phyloP scores from a whole-genome alignment of 23 red algal genomes.

The Gracilaria domingensis region DNA sequence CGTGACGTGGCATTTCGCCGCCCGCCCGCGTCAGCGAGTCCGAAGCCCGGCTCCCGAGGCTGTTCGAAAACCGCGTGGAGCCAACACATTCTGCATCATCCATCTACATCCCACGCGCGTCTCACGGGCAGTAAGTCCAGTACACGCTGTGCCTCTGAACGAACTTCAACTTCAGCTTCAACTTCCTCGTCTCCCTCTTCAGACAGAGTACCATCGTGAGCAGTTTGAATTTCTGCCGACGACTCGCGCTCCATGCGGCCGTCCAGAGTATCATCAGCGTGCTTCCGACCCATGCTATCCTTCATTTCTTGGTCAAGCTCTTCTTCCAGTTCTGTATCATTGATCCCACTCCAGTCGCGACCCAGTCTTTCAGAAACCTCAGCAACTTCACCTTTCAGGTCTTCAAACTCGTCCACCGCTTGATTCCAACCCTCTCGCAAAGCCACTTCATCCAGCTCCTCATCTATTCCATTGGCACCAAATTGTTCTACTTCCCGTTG shows the following conservation, averaged over 20 bases:
- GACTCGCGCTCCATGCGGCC: background rate
- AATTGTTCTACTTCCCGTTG: background rate
- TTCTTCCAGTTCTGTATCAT: constrained; percentile 38
- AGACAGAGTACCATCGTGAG: background rate
- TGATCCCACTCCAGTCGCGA: constrained; percentile 9
- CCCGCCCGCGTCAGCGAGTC: too few species aligned
- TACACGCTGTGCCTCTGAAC: constrained; percentile 19
- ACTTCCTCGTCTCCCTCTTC: background rate
- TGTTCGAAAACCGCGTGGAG: too few species aligned
- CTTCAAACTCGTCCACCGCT: background rate
- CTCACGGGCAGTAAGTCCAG: background rate
- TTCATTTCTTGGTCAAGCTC: constrained; percentile 17
- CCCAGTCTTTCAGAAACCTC: constrained; percentile 10
- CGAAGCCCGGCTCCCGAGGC: too few species aligned
- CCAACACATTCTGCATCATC: too few species aligned
- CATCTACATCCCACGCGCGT: background rate
- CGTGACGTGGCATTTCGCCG: too few species aligned
- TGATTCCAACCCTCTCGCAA: constrained; percentile 31
- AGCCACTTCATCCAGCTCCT: constrained; percentile 14
- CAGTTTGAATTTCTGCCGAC: background rate
- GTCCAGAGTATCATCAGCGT: background rate
- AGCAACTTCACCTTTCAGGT: background rate
- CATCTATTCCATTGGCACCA: background rate
- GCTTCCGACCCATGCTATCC: background rate
- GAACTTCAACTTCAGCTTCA: background rate